Conservation (phyloP, 208 protist species). For the Wallacemonas sp. region DNA sequence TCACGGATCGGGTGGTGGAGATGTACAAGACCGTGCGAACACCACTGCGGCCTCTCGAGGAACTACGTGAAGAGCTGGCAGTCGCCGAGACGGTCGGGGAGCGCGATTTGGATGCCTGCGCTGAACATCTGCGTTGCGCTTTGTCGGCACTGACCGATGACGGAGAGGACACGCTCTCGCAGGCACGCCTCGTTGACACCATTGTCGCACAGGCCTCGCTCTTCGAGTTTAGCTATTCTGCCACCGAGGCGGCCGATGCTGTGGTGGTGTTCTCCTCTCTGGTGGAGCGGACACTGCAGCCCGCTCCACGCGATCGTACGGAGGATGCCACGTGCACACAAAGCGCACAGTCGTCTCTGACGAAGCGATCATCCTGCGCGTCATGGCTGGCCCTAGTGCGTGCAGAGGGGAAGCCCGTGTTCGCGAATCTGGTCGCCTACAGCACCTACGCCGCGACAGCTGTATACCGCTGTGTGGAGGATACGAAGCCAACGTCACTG, state of each 20-base stretch:
- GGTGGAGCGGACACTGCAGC: background rate
- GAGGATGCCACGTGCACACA: background rate
- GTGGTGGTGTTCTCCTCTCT: slow-evolving; percentile 7
- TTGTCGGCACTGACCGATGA: background rate
- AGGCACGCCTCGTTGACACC: background rate
- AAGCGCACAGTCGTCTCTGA: background rate
- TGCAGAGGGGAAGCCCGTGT: background rate
- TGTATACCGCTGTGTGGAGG: slow-evolving; percentile 1
- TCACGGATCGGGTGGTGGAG: background rate
- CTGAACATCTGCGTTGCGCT: background rate
- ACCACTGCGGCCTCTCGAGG: slow-evolving; percentile 3
- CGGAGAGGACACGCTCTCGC: background rate
- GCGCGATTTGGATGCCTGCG: background rate
- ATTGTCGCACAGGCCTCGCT: background rate
- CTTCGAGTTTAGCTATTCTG: slow-evolving; percentile 6
- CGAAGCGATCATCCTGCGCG: background rate
- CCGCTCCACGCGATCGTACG: background rate
- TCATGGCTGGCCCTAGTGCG: slow-evolving; percentile 4
- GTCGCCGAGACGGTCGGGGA: background rate
- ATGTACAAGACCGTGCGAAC: background rate
- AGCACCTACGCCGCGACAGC: slow-evolving; percentile 3
- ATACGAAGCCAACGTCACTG: background rate
- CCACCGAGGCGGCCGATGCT: background rate
- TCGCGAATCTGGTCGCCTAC: slow-evolving; percentile 3
- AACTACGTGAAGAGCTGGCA: background rate